Conservation (phyloP, 164 flowering plant species). For the Vitis amurensis region DNA sequence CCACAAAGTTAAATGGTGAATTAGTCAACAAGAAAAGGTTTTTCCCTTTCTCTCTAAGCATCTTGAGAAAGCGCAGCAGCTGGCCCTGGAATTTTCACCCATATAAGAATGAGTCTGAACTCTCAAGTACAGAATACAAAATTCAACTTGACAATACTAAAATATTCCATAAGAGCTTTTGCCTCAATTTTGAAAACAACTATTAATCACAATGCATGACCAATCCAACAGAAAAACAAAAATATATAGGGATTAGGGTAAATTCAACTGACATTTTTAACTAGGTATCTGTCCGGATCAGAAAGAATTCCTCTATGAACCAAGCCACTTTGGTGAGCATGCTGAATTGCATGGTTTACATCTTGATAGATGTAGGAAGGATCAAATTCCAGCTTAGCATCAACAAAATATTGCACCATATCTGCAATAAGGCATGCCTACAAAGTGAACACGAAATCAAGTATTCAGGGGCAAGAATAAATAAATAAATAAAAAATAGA, state of each 20-base stretch:
- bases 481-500: too few relatives aligned
- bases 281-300: constrained; percentile 72
- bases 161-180: background rate
- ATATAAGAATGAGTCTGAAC: constrained; percentile 2
- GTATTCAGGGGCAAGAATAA: too few relatives aligned
- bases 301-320: constrained; percentile 80
- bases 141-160: background rate
- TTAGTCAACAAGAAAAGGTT: constrained; percentile 89
- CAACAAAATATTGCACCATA: constrained; percentile 89
- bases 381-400: constrained; percentile 95
- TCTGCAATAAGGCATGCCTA: constrained; percentile 96
- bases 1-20: constrained; percentile 94
- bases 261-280: constrained; percentile 74
- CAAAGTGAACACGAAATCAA: constrained; percentile 11
- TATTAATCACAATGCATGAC: background rate
- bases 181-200: background rate
- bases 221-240: background rate
- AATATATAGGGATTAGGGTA: background rate
- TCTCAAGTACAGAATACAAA: background rate
- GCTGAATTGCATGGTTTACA: constrained; percentile 85
- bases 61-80: constrained; percentile 67
- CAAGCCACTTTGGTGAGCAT: constrained; percentile 91
- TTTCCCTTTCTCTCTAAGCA: constrained; percentile 87
- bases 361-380: constrained; percentile 84
- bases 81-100: constrained; percentile 52